Base-by-base conservation (phyloP, 495 filamentous ascomycete genomes). In the Penicillium cinerascens region DNA sequence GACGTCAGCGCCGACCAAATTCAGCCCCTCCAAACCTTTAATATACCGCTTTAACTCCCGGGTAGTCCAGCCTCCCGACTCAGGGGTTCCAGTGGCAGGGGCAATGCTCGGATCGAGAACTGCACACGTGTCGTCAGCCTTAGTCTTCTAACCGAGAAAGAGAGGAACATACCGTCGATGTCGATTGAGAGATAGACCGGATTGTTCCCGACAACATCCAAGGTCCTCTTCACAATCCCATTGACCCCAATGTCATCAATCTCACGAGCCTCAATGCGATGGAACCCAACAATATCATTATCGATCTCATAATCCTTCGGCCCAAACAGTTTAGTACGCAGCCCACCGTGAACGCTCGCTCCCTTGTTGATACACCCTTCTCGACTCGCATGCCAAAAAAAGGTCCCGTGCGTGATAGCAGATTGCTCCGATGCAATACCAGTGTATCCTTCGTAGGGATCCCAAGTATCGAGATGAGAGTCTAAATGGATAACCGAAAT, bases 401-500 rank as follows among this genome's bases (percentile, higher is more conserved):
- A 60, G 9, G 68, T 63, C 9, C 66, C 66, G 51, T 69, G 66
- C 2, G 64, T 69, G 43, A 69, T 60, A 0, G 51, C 60, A 3
- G 54, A 59, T 35, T 70, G 67, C 44, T 64, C 49, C 0, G 64
- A 67, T 9, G 52, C 54, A 23, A 63, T 61, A 4, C 59, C 60
- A 3, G 54, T 65, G 35, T 64, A 59, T 5, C 56, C 58, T 42
- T 52, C 55, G 36, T 56, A 57, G 21, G 81, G 78, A 60, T 79
- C 74, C 77, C 76, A 80, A 0, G 78, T 80, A 46, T 76, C 75
- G 18, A 85, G 70, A 62, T 85, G 82, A n/a, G 73, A 75, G 50
- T 85, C 82, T 17, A 84, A 77, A 59, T 84, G 82, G 35, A 85
- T 77, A 0, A 84, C 80, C 3, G 74, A 76, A 9, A 83, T 70